Conservation (phyloP, 2,329 filamentous ascomycete species). For the Lasiodiplodia citricola region DNA sequence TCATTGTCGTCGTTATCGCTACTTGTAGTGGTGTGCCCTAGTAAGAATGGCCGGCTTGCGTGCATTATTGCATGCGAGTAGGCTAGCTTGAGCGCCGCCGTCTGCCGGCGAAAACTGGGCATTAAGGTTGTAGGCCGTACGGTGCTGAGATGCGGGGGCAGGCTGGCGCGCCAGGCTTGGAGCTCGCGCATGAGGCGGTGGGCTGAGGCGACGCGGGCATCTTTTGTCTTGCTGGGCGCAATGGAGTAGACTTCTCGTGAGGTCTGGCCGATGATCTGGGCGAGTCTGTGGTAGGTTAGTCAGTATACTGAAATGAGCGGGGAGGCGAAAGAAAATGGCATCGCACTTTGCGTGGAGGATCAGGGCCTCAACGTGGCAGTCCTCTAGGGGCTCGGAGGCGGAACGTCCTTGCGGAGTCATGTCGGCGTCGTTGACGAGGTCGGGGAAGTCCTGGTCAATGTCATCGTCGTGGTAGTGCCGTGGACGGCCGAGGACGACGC, state of each 20-base stretch:
- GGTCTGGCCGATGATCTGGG: conserved; percentile 39
- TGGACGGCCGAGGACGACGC: conserved; percentile 67
- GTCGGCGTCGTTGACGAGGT: conserved; percentile 61
- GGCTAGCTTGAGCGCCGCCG: conserved; percentile 38
- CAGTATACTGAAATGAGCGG: no score
- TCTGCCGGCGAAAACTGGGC: conserved; percentile 47
- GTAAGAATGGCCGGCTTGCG: conserved; percentile 40
- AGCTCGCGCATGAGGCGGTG: conserved; percentile 47
- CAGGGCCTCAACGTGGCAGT: conserved; percentile 57
- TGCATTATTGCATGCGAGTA: conserved; percentile 43
- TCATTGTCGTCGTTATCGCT: conserved; percentile 26
- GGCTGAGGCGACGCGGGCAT: conserved; percentile 46
- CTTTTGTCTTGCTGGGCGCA: conserved; percentile 37
- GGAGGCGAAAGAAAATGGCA: not conserved
- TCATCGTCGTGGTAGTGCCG: conserved; percentile 67
- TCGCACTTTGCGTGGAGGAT: conserved; percentile 53
- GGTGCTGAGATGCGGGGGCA: conserved; percentile 52
- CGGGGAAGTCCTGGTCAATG: conserved; percentile 66
- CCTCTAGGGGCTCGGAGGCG: conserved; percentile 35
- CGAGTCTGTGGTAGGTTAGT: conserved; percentile 29
- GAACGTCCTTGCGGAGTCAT: conserved; percentile 53
- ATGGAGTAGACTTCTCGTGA: conserved; percentile 41
- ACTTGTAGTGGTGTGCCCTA: conserved; percentile 14
- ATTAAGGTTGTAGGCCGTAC: conserved; percentile 54
- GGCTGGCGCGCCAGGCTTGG: conserved; percentile 34